A percentile compares a stretch with the other conserved stretches of the same genome.
Conservation (phyloP, 768 basidiomycete species). For the Tylopilus vinaceipallidus region DNA sequence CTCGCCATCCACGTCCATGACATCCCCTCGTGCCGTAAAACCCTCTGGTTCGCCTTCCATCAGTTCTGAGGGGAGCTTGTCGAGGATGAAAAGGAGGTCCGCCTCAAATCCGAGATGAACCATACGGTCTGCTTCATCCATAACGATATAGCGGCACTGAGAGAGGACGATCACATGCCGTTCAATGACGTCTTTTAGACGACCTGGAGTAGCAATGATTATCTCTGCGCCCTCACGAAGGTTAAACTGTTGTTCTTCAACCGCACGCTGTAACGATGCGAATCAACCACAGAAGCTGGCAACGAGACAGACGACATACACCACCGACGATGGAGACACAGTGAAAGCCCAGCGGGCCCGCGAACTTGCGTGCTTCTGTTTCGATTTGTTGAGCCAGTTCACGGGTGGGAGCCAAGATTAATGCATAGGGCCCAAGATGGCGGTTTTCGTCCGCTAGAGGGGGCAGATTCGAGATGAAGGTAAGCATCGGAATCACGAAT, state of each 20-base stretch:
- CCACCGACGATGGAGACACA: conserved; percentile 99
- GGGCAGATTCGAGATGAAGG: conserved; percentile 87
- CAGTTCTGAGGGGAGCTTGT: conserved; percentile 83
- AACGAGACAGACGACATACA: conserved; percentile 37
- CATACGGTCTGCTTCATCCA: conserved; percentile 99
- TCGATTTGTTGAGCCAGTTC: conserved; percentile 98
- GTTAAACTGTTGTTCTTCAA: conserved; percentile 98
- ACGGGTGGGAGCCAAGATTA: conserved; percentile 96
- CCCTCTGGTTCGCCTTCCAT: conserved; percentile 71
- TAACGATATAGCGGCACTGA: conserved; percentile 97
- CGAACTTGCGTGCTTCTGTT: conserved; percentile 88
- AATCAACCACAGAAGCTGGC: conserved; percentile 13
- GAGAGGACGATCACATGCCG: conserved; percentile 92
- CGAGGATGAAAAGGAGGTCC: conserved; percentile 92
- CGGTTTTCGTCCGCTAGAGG: conserved; percentile 89
- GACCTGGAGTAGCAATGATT: conserved; percentile 97
- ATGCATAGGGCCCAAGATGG: conserved; percentile 89
- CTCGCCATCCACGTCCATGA: conserved; percentile 76
- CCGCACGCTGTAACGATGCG: conserved; percentile 56
- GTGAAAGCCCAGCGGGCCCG: conserved; percentile 82
- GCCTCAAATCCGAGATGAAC: conserved; percentile 96
- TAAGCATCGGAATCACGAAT: conserved; percentile 96
- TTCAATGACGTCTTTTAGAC: conserved; percentile 96
- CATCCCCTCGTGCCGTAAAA: conserved; percentile 35
- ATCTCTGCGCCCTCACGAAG: conserved; percentile 98